A percentile compares a stretch with the other conserved stretches of the same genome.
These are phyloP conservation scores for Scedosporium boydii DNA, from an alignment of 2,329 filamentous ascomycete species.

Conservation along the genomic window DNA sequence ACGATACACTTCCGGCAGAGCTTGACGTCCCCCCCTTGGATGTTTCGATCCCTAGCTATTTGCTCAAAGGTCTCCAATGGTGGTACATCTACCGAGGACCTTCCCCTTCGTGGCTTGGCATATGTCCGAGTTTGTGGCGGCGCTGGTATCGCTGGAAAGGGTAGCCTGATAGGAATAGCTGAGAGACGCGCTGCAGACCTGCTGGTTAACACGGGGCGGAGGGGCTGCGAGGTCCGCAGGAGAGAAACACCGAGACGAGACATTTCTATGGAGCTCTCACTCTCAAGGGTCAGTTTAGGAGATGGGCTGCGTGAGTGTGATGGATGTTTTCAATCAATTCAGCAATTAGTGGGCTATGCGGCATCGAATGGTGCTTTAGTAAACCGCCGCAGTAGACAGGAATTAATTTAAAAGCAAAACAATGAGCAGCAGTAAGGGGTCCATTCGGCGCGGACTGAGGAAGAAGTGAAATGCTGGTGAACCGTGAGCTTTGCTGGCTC, in stretches of 20 bases:
- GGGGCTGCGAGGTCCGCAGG: background rate
- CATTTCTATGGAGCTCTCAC: background rate
- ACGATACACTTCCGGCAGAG: conserved; percentile 1
- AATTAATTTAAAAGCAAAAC: too few species aligned
- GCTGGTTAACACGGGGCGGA: background rate
- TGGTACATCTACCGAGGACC: background rate
- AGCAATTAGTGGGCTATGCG: background rate
- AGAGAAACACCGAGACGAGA: background rate
- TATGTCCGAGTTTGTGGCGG: background rate
- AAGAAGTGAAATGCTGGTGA: background rate
- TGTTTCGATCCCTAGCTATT: background rate
- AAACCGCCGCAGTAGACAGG: too few species aligned
- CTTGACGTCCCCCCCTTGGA: conserved; percentile 1
- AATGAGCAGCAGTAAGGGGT: too few species aligned
- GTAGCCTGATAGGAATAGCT: background rate
- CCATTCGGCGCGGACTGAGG: too few species aligned
- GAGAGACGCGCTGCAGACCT: background rate
- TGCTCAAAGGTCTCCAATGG: background rate
- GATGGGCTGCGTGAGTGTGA: background rate
- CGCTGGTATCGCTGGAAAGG: background rate
- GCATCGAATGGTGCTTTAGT: too few species aligned
- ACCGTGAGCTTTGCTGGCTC: background rate
- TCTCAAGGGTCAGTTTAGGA: background rate
- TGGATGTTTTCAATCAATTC: background rate
- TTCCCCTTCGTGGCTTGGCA: background rate